phyloP scores from a whole-genome alignment of 2,329 filamentous ascomycete genomes.

The Erysiphe pulchra region DNA sequence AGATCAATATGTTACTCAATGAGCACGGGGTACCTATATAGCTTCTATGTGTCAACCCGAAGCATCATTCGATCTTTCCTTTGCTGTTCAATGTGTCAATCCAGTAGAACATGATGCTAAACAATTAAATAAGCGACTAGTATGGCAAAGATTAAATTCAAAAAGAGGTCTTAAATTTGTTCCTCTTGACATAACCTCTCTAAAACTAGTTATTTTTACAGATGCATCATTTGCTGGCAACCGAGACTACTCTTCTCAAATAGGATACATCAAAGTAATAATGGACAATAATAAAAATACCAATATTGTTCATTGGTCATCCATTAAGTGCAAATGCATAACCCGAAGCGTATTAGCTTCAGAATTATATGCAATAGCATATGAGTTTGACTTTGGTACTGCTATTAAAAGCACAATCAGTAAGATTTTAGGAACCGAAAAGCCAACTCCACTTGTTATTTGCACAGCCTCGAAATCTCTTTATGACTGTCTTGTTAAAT shows the following conservation, averaged over 20 bases:
- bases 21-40: not conserved
- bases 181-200: not conserved
- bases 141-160: not conserved
- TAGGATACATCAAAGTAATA: not conserved
- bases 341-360: not conserved
- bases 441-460: not conserved
- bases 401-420: not conserved
- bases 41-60: conserved; percentile 1
- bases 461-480: not conserved
- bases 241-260: not conserved
- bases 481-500: not conserved
- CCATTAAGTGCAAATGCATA: not conserved
- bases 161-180: not conserved
- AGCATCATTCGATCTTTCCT: conserved; percentile 1
- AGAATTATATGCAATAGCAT: not conserved
- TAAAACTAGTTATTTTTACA: not conserved
- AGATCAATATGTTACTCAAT: not conserved
- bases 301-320: conserved; percentile 1
- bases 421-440: not conserved
- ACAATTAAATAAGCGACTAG: not conserved
- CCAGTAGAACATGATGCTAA: not conserved
- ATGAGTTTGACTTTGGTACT: not conserved
- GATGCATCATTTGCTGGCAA: not conserved
- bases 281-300: not conserved
- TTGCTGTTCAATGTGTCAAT: conserved; percentile 1